Conservation (phyloP, 2,329 filamentous ascomycete genomes). For the Sporothrix brasiliensis region DNA sequence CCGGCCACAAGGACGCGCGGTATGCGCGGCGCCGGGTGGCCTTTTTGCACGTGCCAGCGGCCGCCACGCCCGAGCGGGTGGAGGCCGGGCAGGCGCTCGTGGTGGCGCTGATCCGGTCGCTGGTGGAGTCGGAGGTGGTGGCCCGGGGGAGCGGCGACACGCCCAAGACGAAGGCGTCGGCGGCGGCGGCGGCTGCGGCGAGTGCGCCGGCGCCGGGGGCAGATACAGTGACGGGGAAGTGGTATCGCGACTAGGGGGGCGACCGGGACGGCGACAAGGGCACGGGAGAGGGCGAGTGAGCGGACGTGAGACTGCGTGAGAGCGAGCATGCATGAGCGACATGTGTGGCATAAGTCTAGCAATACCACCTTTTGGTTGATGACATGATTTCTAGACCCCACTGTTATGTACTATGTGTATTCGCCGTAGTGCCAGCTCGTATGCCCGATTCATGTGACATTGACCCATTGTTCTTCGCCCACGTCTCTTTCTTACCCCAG, state of each 20-base stretch:
- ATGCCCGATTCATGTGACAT: too few relatives aligned
- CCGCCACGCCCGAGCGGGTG: constrained; percentile 54
- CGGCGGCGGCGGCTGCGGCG: not conserved
- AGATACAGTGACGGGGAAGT: constrained; percentile 29
- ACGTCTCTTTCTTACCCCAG: not conserved
- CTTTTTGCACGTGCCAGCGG: constrained; percentile 73
- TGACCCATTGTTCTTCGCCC: too few relatives aligned
- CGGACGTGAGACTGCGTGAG: not conserved
- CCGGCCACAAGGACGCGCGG: not conserved
- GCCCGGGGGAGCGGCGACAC: constrained; percentile 29
- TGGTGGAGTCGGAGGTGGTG: constrained; percentile 56
- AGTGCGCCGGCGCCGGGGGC: not conserved
- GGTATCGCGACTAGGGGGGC: constrained; percentile 31
- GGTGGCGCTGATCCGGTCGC: constrained; percentile 58
- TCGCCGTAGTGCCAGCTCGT: too few relatives aligned
- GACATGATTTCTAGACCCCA: too few relatives aligned
- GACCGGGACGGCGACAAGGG: not conserved
- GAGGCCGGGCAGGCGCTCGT: constrained; percentile 55
- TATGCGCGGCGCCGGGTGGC: constrained; percentile 54
- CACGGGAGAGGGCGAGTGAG: too few relatives aligned
- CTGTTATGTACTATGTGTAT: too few relatives aligned
- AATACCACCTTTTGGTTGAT: too few relatives aligned
- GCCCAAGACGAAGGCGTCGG: not conserved
- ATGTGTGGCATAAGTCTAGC: not conserved
- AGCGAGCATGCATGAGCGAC: not conserved